Conservation (phyloP, 2,329 filamentous ascomycete species). For the Hypoxylon sp. region DNA sequence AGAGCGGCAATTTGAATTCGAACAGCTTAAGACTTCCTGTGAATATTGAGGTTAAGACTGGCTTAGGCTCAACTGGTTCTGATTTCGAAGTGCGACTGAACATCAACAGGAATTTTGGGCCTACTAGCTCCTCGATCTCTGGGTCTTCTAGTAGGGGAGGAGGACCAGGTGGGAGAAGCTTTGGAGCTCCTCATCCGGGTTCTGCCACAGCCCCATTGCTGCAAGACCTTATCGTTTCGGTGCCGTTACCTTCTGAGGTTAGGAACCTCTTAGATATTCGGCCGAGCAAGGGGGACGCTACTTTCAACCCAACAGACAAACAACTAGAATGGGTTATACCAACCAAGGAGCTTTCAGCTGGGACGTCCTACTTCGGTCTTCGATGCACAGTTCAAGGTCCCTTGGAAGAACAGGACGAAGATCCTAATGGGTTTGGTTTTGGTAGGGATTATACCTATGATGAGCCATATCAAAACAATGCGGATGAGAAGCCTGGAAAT, state of each 20-base stretch:
- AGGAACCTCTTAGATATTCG: conserved; percentile 87
- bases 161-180: conserved; percentile 58
- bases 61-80: conserved; percentile 79
- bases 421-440: conserved; percentile 68
- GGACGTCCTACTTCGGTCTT: conserved; percentile 78
- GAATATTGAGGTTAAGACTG: conserved; percentile 84
- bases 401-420: conserved; percentile 64
- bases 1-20: conserved; percentile 67
- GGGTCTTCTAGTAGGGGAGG: conserved; percentile 61
- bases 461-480: conserved; percentile 69
- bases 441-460: conserved; percentile 67
- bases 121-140: conserved; percentile 57
- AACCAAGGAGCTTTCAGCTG: conserved; percentile 79
- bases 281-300: conserved; percentile 85
- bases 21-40: conserved; percentile 85
- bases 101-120: conserved; percentile 75
- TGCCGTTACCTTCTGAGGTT: conserved; percentile 84
- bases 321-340: conserved; percentile 87
- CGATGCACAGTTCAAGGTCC: conserved; percentile 85
- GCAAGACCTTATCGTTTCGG: conserved; percentile 82
- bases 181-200: conserved; percentile 65
- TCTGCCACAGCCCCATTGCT: conserved; percentile 73
- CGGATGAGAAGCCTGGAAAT: conserved; percentile 56
- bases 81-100: conserved; percentile 91
- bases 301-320: conserved; percentile 80